phyloP scores from a whole-genome alignment of 2,329 filamentous ascomycete genomes.

The Botrytis cinerea region DNA sequence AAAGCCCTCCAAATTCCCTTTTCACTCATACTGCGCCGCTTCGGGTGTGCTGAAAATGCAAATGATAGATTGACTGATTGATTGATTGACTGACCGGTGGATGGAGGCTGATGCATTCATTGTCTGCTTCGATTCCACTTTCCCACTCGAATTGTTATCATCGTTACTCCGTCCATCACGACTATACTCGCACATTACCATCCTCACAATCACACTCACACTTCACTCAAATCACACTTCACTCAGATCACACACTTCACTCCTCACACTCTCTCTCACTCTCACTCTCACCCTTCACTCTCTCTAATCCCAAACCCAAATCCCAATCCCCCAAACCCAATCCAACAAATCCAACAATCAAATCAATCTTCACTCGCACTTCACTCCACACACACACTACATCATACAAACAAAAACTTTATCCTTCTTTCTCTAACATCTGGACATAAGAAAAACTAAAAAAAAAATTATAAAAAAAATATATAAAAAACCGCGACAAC shows the following conservation, averaged over 20 bases:
- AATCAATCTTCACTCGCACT: neutral
- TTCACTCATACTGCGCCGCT: slow-evolving; percentile 8
- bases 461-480: too few relatives aligned
- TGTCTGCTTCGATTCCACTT: neutral
- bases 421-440: neutral
- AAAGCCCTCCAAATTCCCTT: neutral
- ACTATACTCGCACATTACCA: neutral
- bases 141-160: neutral
- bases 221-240: too few relatives aligned
- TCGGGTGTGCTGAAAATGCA: slow-evolving; percentile 16
- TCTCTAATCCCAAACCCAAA: neutral
- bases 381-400: neutral
- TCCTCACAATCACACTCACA: neutral
- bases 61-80: neutral
- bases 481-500: too few relatives aligned
- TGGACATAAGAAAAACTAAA: neutral
- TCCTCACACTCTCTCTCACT: neutral
- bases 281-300: neutral
- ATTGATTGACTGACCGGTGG: neutral
- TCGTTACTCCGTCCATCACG: too few relatives aligned
- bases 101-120: neutral
- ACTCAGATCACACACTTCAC: too few relatives aligned
- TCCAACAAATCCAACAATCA: neutral
- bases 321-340: neutral
- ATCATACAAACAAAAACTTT: neutral